Evolutionary conservation across 306 rosid genomes (phyloP).

Genomic region (Fragaria nilgerrensis): DNA sequence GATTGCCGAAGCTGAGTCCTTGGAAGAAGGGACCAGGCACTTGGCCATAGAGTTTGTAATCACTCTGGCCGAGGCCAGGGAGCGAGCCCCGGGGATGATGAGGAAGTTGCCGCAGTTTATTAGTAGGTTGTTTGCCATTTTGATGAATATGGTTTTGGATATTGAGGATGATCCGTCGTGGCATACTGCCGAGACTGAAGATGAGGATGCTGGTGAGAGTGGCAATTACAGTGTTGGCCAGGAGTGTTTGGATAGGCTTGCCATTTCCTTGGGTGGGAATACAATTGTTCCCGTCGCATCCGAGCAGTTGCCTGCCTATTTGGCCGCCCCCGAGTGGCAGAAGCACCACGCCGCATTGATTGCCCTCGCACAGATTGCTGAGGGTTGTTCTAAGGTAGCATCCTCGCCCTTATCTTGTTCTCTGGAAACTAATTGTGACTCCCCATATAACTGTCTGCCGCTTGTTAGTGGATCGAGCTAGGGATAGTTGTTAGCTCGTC

Average conservation of each 20-base stretch:
- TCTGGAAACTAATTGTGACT: background rate
- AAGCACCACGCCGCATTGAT: conserved; percentile 86
- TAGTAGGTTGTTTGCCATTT: conserved; percentile 73
- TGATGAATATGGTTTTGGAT: conserved; percentile 86
- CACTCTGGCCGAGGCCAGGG: conserved; percentile 92
- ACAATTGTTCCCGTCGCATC: conserved; percentile 95
- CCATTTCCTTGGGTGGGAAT: conserved; percentile 95
- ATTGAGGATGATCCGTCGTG: conserved; percentile 84
- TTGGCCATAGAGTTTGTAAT: conserved; percentile 94
- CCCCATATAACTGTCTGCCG: background rate
- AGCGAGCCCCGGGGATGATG: conserved; percentile 97
- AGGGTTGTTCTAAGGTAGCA: conserved; percentile 90
- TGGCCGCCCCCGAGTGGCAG: conserved; percentile 95
- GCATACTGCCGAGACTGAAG: conserved; percentile 82
- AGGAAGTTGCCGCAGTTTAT: conserved; percentile 94
- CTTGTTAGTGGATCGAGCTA: background rate
- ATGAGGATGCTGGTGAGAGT: conserved; percentile 88
- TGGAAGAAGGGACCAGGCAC: conserved; percentile 92
- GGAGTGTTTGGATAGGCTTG: conserved; percentile 88
- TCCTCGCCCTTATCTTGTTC: background rate
- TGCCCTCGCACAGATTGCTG: conserved; percentile 91
- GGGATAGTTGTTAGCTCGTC: background rate
- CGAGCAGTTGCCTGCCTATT: conserved; percentile 74
- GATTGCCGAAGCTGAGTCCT: conserved; percentile 78
- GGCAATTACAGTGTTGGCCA: conserved; percentile 91